phyloP scores from a whole-genome alignment of 768 basidiomycete genomes.

The Suillus placidus region DNA sequence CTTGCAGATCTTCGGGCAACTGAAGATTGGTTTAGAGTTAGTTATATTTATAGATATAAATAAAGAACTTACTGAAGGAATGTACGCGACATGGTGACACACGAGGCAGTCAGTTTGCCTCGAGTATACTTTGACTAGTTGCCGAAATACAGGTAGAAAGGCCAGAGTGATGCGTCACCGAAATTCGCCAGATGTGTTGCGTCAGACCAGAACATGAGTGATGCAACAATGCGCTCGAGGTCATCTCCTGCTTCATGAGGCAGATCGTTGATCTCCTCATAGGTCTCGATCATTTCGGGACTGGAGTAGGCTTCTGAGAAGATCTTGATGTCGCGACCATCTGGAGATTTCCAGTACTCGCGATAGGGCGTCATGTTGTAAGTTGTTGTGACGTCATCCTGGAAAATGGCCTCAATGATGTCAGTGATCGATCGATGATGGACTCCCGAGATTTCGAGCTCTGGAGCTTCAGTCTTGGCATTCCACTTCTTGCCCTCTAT shows the following conservation, averaged over 20 bases:
- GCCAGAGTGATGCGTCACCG: constrained; percentile 11
- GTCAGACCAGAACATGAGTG: too few species aligned
- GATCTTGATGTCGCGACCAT: background rate
- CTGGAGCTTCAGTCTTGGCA: constrained; percentile 1
- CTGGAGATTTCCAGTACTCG: constrained; percentile 1
- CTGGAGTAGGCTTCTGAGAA: constrained; percentile 8
- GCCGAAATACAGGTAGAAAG: constrained; percentile 19
- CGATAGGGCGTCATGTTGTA: constrained; percentile 13
- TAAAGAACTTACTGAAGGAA: too few species aligned
- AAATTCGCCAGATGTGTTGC: too few species aligned
- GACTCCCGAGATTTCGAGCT: background rate
- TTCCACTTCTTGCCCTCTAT: background rate
- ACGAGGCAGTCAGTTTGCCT: constrained; percentile 10
- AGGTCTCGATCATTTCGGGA: background rate
- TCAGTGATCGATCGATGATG: background rate
- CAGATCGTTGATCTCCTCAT: background rate
- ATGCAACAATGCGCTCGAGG: too few species aligned
- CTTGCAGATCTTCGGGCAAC: too few species aligned
- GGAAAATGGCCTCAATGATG: constrained; percentile 8
- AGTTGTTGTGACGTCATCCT: background rate
- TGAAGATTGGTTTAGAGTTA: too few species aligned
- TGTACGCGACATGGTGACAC: constrained; percentile 15
- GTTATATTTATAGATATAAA: too few species aligned
- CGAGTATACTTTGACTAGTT: constrained; percentile 15
- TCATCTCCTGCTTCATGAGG: too few species aligned